Conservation (phyloP, 148 eudicot species). For the Silene uniflora region DNA sequence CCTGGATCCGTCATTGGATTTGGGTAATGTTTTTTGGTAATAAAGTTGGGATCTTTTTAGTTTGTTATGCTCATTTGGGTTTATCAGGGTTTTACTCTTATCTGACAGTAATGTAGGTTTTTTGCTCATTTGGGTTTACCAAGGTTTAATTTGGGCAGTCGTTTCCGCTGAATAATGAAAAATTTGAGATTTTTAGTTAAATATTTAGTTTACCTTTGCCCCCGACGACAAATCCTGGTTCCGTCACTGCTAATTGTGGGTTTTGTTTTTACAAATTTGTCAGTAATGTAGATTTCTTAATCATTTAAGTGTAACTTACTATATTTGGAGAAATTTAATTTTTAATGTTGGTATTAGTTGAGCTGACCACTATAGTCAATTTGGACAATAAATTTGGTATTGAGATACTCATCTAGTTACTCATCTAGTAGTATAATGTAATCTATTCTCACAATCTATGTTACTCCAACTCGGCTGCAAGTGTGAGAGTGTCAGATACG, state of each 20-base stretch:
- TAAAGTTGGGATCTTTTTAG: conserved; percentile 10
- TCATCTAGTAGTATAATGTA: too few species aligned
- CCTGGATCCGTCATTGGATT: too few species aligned
- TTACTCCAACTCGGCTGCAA: too few species aligned
- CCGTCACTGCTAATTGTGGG: too few species aligned
- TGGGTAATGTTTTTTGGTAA: not conserved
- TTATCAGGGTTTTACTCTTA: not conserved
- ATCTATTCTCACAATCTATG: too few species aligned
- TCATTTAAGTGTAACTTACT: not conserved
- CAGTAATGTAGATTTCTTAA: not conserved
- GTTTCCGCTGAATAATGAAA: too few species aligned
- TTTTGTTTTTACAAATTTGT: not conserved
- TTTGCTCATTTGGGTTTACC: not conserved
- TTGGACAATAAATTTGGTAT: not conserved
- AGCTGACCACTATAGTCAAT: not conserved
- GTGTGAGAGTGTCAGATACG: too few species aligned
- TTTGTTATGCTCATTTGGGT: not conserved
- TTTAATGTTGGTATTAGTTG: not conserved
- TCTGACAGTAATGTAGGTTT: not conserved
- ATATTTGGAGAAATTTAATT: not conserved
- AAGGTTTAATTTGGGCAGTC: not conserved
- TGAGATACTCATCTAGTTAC: too few species aligned
- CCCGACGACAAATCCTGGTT: too few species aligned
- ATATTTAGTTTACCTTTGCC: too few species aligned
- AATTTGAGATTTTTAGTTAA: too few species aligned